Evolutionary conservation across 805 yeast genomes (phyloP), one percentile per base, ranked within the genome.

Genomic region (Sugiyamaella floridensis): DNA sequence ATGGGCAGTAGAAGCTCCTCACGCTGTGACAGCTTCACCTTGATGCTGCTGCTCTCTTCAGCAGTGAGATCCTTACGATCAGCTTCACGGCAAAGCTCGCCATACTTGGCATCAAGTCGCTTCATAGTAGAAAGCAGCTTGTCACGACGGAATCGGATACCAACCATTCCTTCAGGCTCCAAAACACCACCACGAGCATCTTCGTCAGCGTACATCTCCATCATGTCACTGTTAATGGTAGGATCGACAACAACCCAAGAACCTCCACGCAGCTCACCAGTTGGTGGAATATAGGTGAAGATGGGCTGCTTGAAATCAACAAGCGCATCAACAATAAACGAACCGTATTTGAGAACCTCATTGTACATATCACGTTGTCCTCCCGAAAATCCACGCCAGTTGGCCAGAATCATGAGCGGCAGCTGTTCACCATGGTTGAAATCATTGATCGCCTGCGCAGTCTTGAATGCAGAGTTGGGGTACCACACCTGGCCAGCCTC

Each of bases 371-470:
- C 99, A 69, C 97, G 87, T 78, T 93, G 99, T 70, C 99, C 99
- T 77, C 99, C 99, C 61, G 97, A 89, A 83, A 93, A 93, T 66
- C 99, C 99, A 83, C 99, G 87, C 99, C 99, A 93, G 81, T 93
- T 93, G 55, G 99, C 99, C 63, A 93, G 76, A 60, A 93, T 89
- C 95, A 93, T 87, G 71, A 93, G 78, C 58, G 99, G 99, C 67
- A 93, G 79, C 72, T 90, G 92, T 73, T 93, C 99, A 78, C 99
- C 99, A 67, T 89, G 76, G 78, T 93, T 93, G 82, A 93, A 93
- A 69, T 93, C 99, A 60, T 85, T 85, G 64, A 93, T 92, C 19
- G 99, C 98, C 76, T 93, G 99, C 2, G 99, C 96, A 45, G 99
- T 93, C 82, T 93, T 93, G 80, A 86, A 93, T 16, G 99, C 99